Base-by-base conservation (phyloP, 2,329 filamentous ascomycete species). In the Grosmannia huntii region DNA sequence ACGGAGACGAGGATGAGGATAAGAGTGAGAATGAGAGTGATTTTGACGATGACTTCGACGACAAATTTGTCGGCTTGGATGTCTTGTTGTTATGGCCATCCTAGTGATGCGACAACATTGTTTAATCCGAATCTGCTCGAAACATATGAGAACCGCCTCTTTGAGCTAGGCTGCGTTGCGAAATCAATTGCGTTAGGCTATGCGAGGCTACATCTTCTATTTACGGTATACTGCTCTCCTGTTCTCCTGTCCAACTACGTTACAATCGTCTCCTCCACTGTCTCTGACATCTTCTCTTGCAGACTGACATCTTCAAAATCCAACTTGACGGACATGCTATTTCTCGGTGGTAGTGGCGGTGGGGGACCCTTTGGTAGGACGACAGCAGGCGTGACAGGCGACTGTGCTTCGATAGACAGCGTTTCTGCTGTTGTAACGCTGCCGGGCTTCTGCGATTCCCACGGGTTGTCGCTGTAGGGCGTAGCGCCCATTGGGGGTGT, bases 271-370 rank as follows among this genome's bases (percentile, higher is more conserved):
- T 33, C 31, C 5, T 33, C 11, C 6, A 2, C 9, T 33, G 50
- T 21, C 19, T 53, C 19, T 5, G 28, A 12, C 36, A 27, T 19
- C 4, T 10, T 28, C 11, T 54, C 36, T 3, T 27, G 5, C 19
- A 61, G 31, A 28, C 16, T 56, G 25, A 61, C 55, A 6, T 59
- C 57, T 6, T 59, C 60, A 53, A 61, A 59, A 2, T 38, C 53
- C 4, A 7, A 16, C 23, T 52, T 54, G 7, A 46, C 51, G 5
- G 49, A 21, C n/a, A 27, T 9, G 19, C 25, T 12, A 19, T 38
- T 33, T 41, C 55, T 36, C 36, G 55, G 55, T 2, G 60, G 57
- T 14, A 58, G 53, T 11, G 58, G 55, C 19, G 58, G 58, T 19
- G 57, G 58, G 4, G 58, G 38, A 1, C 58, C 58, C 19, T 7